Percentiles rank a stretch among this genome's conserved stretches.
phyloP scores from a whole-genome alignment of 2,329 filamentous ascomycete genomes.

The Thielaviopsis ethacetica region DNA sequence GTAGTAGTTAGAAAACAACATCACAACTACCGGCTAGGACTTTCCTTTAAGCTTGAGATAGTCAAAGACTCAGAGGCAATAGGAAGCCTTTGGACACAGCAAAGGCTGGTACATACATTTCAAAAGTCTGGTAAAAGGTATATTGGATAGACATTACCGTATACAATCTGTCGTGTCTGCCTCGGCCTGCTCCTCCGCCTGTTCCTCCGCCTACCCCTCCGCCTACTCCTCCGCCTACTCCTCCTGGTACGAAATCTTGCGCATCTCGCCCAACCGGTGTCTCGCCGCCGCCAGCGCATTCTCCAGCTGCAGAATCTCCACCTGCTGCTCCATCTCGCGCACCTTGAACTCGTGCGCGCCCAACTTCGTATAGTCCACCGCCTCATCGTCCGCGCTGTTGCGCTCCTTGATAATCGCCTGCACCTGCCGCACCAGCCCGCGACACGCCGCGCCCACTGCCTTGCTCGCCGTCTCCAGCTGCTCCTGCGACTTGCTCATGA shows the following conservation, averaged over 20 bases:
- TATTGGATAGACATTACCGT: no score
- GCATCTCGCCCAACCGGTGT: conserved; percentile 84
- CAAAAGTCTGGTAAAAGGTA: no score
- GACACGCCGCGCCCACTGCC: conserved; percentile 78
- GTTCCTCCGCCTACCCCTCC: no score
- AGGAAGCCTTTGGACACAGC: no score
- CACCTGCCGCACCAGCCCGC: conserved; percentile 77
- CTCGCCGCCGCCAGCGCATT: conserved; percentile 68
- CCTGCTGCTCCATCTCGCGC: conserved; percentile 98
- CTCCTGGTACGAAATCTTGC: conserved; percentile 88
- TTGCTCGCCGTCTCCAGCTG: conserved; percentile 79
- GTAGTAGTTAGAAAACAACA: no score
- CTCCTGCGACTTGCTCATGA: conserved; percentile 96
- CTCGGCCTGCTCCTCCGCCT: no score
- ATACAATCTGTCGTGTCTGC: no score
- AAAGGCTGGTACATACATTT: no score
- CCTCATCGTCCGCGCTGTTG: conserved; percentile 63
- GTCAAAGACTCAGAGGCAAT: no score
- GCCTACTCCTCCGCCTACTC: conserved; percentile 26
- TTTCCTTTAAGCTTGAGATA: no score
- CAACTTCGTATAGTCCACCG: conserved; percentile 74
- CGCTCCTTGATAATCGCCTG: conserved; percentile 86
- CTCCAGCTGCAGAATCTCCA: conserved; percentile 92
- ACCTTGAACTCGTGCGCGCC: conserved; percentile 97
- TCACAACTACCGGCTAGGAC: no score